Percentiles rank a stretch among this genome's conserved stretches.
Conservation (phyloP, 768 basidiomycete genomes). For the Amyloporia xantha region DNA sequence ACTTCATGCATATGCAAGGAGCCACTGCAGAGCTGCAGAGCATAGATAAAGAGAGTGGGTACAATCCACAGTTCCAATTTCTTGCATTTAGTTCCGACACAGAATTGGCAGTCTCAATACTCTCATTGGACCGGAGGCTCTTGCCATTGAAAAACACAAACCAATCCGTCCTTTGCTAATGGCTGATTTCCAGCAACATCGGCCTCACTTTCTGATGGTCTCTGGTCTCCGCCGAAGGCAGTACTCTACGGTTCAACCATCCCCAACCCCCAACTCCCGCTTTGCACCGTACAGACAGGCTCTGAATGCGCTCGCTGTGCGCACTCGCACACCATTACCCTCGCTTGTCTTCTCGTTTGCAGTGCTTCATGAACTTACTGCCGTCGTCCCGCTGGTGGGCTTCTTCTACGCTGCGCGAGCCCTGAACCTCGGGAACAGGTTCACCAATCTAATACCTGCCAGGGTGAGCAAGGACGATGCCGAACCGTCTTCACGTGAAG, state of each 20-base stretch:
- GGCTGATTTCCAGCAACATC: slow-evolving; percentile 73
- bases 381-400: slow-evolving; percentile 66
- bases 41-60: no score
- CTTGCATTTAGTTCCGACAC: no score
- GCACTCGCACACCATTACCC: slow-evolving; percentile 69
- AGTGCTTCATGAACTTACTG: slow-evolving; percentile 81
- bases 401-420: slow-evolving; percentile 65
- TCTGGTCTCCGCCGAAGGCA: no score
- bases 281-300: slow-evolving; percentile 46
- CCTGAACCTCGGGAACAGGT: slow-evolving; percentile 60
- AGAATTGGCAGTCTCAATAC: no score
- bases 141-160: no score
- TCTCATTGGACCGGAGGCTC: no score
- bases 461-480: neutral
- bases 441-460: slow-evolving; percentile 33
- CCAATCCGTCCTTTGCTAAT: slow-evolving; percentile 39
- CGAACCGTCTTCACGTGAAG: neutral
- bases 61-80: no score
- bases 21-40: no score
- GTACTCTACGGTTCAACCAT: neutral
- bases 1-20: no score
- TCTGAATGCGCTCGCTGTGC: slow-evolving; percentile 52
- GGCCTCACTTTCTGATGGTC: no score
- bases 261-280: slow-evolving; percentile 12
- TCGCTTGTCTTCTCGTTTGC: slow-evolving; percentile 76